Base-by-base conservation (phyloP, 805 yeast genomes). In the Zygotorulaspora florentina region DNA sequence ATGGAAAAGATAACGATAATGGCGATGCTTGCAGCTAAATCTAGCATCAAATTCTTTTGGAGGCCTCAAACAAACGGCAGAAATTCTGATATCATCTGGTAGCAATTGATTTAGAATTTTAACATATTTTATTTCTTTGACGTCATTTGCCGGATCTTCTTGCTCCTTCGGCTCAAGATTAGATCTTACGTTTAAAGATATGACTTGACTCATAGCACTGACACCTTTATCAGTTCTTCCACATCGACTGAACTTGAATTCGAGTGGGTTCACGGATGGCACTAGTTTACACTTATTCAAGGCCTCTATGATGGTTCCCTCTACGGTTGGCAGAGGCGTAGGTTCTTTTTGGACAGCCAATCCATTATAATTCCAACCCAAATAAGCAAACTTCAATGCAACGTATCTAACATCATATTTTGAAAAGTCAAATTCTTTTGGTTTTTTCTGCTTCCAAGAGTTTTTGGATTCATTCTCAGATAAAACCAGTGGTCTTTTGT, bases 221-320 rank as follows among this genome's bases (percentile, higher is more conserved):
- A 91, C 98, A n/a, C 97, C 98, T 54, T 79, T 80, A 59, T 91
- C 98, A 0, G 98, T 91, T 58, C 98, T 74, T 0, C 98, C 98
- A 68, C 98, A 93, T 51, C 97, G 71, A 54, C 95, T 85, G 63
- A 90, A 89, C 11, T 77, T 74, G 59, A 83, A 86, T 1, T 79
- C 81, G 7, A 69, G 69, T 0, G 88, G 83, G 16, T 78, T 81
- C 17, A 75, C 56, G 1, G 79, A 71, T 8, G 80, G 74, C 9
- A 93, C 80, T 49, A 93, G 64, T 52, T 75, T 80, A 25, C 91
- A 80, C 51, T 74, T 78, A 39, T 73, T 68, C 65, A 93, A 63
- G 0, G 95, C 96, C 34, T 83, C 76, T 34, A 93, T 64, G 3
- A 93, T 75, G 33, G 74, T 76, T 25, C 80, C 81, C 59, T 93